A percentile compares a stretch with the other conserved stretches of the same genome.
phyloP scores from a whole-genome alignment of 1,284 basidiomycete species.

The Hortiboletus rubellus region DNA sequence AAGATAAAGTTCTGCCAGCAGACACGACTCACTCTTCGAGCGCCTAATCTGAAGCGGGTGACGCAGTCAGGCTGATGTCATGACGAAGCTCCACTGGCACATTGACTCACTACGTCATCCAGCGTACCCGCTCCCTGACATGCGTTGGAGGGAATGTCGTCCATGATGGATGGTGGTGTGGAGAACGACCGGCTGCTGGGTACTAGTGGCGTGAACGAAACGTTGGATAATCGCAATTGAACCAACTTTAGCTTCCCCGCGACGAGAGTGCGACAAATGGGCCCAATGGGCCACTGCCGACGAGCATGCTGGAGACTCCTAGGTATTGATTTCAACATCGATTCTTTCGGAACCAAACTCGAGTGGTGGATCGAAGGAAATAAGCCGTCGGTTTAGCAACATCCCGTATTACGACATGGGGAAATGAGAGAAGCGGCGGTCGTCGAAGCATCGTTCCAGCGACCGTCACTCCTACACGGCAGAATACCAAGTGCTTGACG shows the following conservation, averaged over 20 bases:
- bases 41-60: slow-evolving; percentile 15
- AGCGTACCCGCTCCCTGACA: slow-evolving; percentile 10
- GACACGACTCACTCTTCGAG: slow-evolving; percentile 21
- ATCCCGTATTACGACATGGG: neutral
- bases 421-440: neutral
- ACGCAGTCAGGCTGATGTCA: neutral
- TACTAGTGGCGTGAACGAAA: neutral
- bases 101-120: slow-evolving; percentile 25
- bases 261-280: neutral
- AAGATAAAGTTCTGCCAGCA: neutral
- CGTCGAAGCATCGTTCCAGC: too few species aligned
- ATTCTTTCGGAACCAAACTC: neutral
- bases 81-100: neutral
- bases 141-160: neutral
- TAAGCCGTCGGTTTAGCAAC: neutral
- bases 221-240: neutral
- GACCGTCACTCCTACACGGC: too few species aligned
- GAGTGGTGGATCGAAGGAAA: neutral
- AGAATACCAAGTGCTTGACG: too few species aligned
- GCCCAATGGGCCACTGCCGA: neutral
- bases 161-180: slow-evolving; percentile 5
- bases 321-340: slow-evolving; percentile 12
- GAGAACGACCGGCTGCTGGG: slow-evolving; percentile 1
- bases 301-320: neutral
- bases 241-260: slow-evolving; percentile 1